Evolutionary conservation across 2,329 filamentous ascomycete genomes (phyloP).

Genomic region (Bipolaris victoriae): DNA sequence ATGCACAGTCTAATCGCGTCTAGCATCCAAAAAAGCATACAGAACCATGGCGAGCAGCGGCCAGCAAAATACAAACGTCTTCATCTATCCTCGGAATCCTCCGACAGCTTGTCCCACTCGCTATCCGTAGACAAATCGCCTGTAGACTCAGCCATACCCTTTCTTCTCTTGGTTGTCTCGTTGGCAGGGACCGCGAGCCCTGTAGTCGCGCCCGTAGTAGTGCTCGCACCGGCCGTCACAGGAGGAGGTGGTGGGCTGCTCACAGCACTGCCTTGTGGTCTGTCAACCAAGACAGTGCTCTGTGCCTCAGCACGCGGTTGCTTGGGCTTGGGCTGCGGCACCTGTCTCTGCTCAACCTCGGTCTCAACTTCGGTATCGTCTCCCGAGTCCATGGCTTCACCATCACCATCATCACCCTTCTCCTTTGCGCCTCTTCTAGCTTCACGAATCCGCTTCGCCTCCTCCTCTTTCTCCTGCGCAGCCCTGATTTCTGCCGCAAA

Average conservation of each 20-base stretch:
- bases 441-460: conserved; percentile 55
- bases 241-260: conserved; percentile 29
- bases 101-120: conserved; percentile 94
- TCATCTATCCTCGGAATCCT: conserved; percentile 48
- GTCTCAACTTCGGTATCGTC: conserved; percentile 56
- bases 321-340: conserved; percentile 23
- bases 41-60: conserved; percentile 2
- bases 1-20: conserved; percentile 13
- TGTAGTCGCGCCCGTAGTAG: conserved; percentile 41
- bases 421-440: conserved; percentile 53
- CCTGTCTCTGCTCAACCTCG: conserved; percentile 42
- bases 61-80: conserved; percentile 8
- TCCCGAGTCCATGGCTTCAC: conserved; percentile 52
- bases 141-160: conserved; percentile 55
- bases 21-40: conserved; percentile 16
- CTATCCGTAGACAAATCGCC: conserved; percentile 81
- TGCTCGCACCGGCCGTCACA: conserved; percentile 24
- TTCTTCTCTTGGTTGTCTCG: conserved; percentile 54
- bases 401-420: conserved; percentile 31
- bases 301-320: conserved; percentile 34
- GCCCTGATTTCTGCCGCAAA: conserved; percentile 73
- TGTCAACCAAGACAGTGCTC: conserved; percentile 46
- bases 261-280: conserved; percentile 22
- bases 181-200: conserved; percentile 39
- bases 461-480: conserved; percentile 56